phyloP scores from a whole-genome alignment of 2,329 filamentous ascomycete genomes.

The Fusarium foetens region DNA sequence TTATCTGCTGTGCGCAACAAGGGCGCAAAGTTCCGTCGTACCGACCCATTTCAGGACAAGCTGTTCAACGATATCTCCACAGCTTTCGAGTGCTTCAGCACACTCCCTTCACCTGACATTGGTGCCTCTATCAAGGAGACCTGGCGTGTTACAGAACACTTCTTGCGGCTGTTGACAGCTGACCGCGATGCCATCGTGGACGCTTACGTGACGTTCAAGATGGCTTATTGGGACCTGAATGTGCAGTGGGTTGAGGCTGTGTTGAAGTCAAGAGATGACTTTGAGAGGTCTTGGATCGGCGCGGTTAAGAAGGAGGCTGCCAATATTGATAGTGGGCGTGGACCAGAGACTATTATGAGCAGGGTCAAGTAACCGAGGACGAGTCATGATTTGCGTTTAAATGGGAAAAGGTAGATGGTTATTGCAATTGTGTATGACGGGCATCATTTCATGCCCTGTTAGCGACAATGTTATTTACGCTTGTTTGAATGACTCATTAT shows the following conservation, averaged over 20 bases:
- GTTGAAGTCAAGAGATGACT: constrained; percentile 87
- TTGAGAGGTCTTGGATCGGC: constrained; percentile 89
- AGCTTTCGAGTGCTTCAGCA: constrained; percentile 88
- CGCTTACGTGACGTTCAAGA: constrained; percentile 86
- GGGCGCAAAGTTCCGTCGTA: constrained; percentile 85
- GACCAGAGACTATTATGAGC: constrained; percentile 92
- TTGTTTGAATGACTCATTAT: constrained; percentile 13
- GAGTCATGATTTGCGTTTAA: constrained; percentile 3
- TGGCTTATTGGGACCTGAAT: constrained; percentile 90
- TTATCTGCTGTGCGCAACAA: constrained; percentile 87
- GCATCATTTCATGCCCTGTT: constrained; percentile 32
- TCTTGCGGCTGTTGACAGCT: constrained; percentile 81
- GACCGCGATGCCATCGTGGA: constrained; percentile 79
- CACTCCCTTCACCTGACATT: constrained; percentile 76
- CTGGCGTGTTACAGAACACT: constrained; percentile 89
- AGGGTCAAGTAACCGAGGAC: constrained; percentile 75
- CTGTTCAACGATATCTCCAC: constrained; percentile 92
- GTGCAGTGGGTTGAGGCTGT: constrained; percentile 96
- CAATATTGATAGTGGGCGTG: constrained; percentile 81
- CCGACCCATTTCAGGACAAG: constrained; percentile 90
- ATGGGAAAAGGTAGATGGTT: constrained; percentile 3
- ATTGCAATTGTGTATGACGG: constrained; percentile 28
- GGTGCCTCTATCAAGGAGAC: constrained; percentile 82
- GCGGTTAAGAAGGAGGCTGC: constrained; percentile 89
- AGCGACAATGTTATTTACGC: constrained; percentile 33